A percentile compares a stretch with the other conserved stretches of the same genome.
phyloP scores from a whole-genome alignment of 345 rosid species.

The Lumnitzera racemosa region DNA sequence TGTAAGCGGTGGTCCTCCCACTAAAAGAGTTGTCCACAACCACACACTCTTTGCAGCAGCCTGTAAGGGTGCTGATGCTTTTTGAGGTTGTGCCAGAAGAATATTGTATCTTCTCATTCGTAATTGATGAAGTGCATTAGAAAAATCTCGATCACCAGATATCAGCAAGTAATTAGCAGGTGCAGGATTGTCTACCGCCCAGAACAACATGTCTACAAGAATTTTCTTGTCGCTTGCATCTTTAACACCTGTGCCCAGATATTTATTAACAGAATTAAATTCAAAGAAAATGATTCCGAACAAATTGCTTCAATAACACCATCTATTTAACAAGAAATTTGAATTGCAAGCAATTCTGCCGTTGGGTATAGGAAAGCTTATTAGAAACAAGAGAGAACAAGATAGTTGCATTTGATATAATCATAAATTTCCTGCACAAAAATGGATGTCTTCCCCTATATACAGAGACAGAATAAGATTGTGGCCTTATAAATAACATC shows the following conservation, averaged over 20 bases:
- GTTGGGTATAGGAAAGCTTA: too few species aligned
- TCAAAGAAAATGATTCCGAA: not conserved
- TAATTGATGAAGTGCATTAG: constrained; percentile 43
- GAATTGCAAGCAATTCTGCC: too few species aligned
- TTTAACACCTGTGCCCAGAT: constrained; percentile 27
- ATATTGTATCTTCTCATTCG: constrained; percentile 44
- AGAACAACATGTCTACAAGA: constrained; percentile 44
- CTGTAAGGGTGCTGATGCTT: constrained; percentile 32
- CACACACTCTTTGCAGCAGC: constrained; percentile 45
- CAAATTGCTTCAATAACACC: not conserved
- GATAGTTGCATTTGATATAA: too few species aligned
- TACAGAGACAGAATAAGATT: too few species aligned
- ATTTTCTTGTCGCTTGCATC: constrained; percentile 48
- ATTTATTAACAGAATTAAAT: not conserved
- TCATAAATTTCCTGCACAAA: too few species aligned
- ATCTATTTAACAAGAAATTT: not conserved
- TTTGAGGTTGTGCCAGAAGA: constrained; percentile 36
- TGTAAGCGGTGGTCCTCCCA: constrained; percentile 31
- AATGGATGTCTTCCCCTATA: too few species aligned
- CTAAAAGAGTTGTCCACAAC: constrained; percentile 37
- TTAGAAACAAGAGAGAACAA: too few species aligned
- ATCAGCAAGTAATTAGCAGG: constrained; percentile 41
- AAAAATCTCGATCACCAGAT: constrained; percentile 42
- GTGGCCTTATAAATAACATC: too few species aligned
- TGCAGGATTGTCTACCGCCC: constrained; percentile 50